Percentiles rank a stretch among this genome's conserved stretches.
phyloP scores from a whole-genome alignment of 495 filamentous ascomycete genomes.

The Chaetomium cochliodes region DNA sequence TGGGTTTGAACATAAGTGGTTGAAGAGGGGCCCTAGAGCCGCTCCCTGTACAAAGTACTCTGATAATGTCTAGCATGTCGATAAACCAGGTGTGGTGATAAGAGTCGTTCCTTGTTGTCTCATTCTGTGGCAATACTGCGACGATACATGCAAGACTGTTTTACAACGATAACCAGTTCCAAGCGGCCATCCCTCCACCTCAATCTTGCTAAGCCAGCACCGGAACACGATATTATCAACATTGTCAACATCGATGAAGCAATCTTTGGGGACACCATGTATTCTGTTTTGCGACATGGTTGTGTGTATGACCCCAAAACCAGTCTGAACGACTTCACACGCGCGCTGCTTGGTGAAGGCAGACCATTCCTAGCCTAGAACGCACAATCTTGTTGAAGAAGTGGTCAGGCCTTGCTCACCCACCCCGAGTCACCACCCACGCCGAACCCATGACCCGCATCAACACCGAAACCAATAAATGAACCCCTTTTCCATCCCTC shows the following conservation, averaged over 20 bases:
- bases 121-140: too few species aligned
- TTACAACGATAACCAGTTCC: too few species aligned
- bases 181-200: too few species aligned
- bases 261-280: background rate
- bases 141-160: too few species aligned
- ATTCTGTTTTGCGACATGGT: constrained; percentile 9
- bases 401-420: constrained; percentile 14
- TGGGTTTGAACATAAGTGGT: background rate
- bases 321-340: constrained; percentile 20
- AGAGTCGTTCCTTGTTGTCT: too few species aligned
- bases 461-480: constrained; percentile 18
- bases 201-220: too few species aligned
- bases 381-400: constrained; percentile 34
- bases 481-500: constrained; percentile 23
- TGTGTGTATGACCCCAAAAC: constrained; percentile 11
- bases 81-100: too few species aligned
- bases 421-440: constrained; percentile 7
- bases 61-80: too few species aligned
- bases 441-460: constrained; percentile 5
- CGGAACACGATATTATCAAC: background rate
- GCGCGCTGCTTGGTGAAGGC: constrained; percentile 29
- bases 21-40: too few species aligned
- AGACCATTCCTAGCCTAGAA: constrained; percentile 24
- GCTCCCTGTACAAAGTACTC: too few species aligned
- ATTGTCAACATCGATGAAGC: background rate